Evolutionary conservation across 352 stramenopile species (phyloP), one percentile per base, ranked within the genome.

Genomic region (Globisporangium acanthophoron): DNA sequence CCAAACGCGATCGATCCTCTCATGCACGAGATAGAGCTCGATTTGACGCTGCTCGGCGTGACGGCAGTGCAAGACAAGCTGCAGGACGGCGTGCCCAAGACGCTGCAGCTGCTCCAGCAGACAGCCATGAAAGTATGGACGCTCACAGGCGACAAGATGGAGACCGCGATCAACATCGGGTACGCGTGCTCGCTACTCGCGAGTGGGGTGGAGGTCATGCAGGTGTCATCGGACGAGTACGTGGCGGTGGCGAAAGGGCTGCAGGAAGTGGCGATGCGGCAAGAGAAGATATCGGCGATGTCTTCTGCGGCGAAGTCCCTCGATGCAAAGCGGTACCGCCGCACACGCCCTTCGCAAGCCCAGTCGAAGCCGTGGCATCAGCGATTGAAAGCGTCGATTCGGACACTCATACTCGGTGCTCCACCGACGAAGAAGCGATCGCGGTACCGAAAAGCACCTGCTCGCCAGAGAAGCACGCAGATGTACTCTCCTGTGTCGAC

Each of bases 81-180:
- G 8, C 92, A 98, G 63, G 73, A 79, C 54, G 92, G 90, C 50
- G 93, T 98, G 6, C 88, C 90, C 13, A 80, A 84, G 56, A 94
- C 88, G 24, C 90, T 98, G 21, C 60, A 78, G 61, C 59, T 89
- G 37, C 62, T 98, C 11, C 80, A 90, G 52, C 66, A 91, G 52
- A 93, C 90, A 3, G 90, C 91, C 35, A 96, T 98, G 52, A 96
- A 97, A 56, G 65, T 98, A n/a, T 98, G 92, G 90, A 96, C 96
- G 27, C 80, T 98, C 27, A 98, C 94, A 3, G 92, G 92, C 18
- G 94, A 98, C 72, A 98, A 98, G 71, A 82, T 93, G 65, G 93
- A 98, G 67, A 98, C 94, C 16, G 94, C 94, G 21, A 89, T 98
- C 47, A 98, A 98, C 58, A 98, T 98, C 66, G 93, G 86, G n/a